Evolutionary conservation across 192 early-diverging fungal species (phyloP), one percentile per base, ranked within the genome.

Genomic region (Linderina pennispora): DNA sequence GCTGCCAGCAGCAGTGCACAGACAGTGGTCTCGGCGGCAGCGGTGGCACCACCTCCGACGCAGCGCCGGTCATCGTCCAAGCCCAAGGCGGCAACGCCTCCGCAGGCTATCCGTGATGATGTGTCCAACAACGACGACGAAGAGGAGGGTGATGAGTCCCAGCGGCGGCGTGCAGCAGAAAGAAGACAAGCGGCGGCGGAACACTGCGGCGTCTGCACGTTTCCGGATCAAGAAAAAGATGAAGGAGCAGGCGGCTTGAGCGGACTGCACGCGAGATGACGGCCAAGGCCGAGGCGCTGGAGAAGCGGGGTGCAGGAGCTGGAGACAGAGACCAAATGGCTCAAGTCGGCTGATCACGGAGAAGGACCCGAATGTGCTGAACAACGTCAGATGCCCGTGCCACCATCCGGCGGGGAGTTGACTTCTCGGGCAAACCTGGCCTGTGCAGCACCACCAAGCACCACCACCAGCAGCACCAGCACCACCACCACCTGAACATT

Each of bases 141-240:
- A 18, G 42, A 44, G 5, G 23, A 16, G 11, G 51, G 35, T 15
- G 55, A 43, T 28, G 23, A 17, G 46, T 24, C 7, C 40, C 36
- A 38, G n/a, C 50, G 55, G 34, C 18, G 65, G 50, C 24, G 53
- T 13, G 59, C 65, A 1, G 78, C 77, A 14, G 79, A 86, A 18
- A 45, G 86, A 84, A 40, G 92, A 97, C 66, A 98, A 98, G 76
- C 80, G 94, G 38, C 73, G 82, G 21, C 83, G 93, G 34, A 98
- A 98, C 77, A 98, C 92, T 4, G 92, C 83, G 15, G 95, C 95
- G 13, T 90, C 87, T 11, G 93, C 92, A 15, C 77, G 95, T 9
- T 98, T 98, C 82, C 78, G 95, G 14, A 77, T 88, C 40, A 93
- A 94, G 78, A 98, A 96, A 73, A 96, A 96, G 79, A 50, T 84